Conservation (phyloP, 495 filamentous ascomycete genomes). For the Penicillium coprophilum region DNA sequence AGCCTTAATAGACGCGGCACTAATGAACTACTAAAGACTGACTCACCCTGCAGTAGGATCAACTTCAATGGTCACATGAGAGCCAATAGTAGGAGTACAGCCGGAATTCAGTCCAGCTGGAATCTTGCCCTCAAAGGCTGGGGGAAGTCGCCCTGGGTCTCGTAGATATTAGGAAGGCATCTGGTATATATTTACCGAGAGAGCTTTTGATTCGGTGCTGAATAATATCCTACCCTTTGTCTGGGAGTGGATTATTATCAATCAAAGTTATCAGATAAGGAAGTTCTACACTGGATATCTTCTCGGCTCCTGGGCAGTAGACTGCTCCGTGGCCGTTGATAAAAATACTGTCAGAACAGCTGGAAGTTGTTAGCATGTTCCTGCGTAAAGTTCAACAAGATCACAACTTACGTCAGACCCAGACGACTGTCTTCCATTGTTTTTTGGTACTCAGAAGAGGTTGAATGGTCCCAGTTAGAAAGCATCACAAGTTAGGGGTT, state of each 20-base stretch:
- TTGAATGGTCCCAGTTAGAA: conserved; percentile 54
- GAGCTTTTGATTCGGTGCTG: neutral
- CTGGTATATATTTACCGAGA: neutral
- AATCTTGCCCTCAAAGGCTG: conserved; percentile 33
- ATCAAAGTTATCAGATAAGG: conserved; percentile 31
- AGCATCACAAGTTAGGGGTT: conserved; percentile 49
- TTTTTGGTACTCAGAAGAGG: conserved; percentile 43
- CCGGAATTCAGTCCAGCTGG: conserved; percentile 37
- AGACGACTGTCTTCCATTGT: conserved; percentile 37
- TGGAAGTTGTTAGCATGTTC: conserved; percentile 6
- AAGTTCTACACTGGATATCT: conserved; percentile 35
- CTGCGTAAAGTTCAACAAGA: neutral
- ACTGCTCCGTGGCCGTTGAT: conserved; percentile 55
- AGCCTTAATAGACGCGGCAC: conserved; percentile 37
- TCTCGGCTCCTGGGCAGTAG: conserved; percentile 41
- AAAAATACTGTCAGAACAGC: conserved; percentile 50
- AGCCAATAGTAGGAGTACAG: conserved; percentile 43
- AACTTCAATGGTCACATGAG: conserved; percentile 38
- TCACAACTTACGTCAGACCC: conserved; percentile 35
- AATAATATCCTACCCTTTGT: conserved; percentile 46
- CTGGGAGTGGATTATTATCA: conserved; percentile 39
- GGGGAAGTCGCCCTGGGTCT: conserved; percentile 30
- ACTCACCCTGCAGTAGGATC: conserved; percentile 41
- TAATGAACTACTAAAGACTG: conserved; percentile 53
- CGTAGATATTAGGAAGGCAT: conserved; percentile 33